Evolutionary conservation across 495 filamentous ascomycete species (phyloP), one percentile per base, ranked within the genome.

Genomic region (Lophium mytilinum): DNA sequence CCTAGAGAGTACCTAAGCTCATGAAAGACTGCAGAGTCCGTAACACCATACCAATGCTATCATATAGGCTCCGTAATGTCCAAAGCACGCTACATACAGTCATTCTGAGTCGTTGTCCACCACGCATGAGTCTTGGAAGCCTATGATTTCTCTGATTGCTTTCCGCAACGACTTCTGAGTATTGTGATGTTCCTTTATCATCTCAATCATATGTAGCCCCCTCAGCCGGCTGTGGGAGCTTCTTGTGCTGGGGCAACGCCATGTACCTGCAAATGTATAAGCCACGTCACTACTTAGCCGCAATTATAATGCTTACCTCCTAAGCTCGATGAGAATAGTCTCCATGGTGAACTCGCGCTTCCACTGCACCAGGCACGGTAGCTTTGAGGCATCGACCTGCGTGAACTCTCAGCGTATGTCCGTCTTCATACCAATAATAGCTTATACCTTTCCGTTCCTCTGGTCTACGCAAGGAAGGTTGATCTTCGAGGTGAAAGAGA

Each of bases 211-310:
- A 96, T 54, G 81, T 89, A 46, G 86, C 83, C 43, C 91, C 91
- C 73, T 98, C 93, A 3, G 88, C 78, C 51, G 94, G 93, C 69
- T 98, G 93, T 12, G 89, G 85, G 11, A 97, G 81, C 74, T 97
- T 97, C 80, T 96, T 96, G 73, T 96, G 81, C 64, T 85, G 81
- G 24, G 88, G 85, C 46, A 89, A 78, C n/a, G 92, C 92, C 93
- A 98, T 98, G 64, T 87, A 94, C 71, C 91, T 95, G 62, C 12
- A 40, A 21, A 50, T 0, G 55, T 10, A 40, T 73, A 45, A 70
- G 63, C 17, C 37, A 11, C 24, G 2, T 30, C 24, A 30, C 24
- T 30, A 6, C 24, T 30, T 2, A 33, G n/a, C 24, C 24, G 24
- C 5, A 45, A 8, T 14, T 37, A 14, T 18, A 9, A 8, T n/a